Conservation (phyloP, 495 filamentous ascomycete species). For the Penicillium nucicola region DNA sequence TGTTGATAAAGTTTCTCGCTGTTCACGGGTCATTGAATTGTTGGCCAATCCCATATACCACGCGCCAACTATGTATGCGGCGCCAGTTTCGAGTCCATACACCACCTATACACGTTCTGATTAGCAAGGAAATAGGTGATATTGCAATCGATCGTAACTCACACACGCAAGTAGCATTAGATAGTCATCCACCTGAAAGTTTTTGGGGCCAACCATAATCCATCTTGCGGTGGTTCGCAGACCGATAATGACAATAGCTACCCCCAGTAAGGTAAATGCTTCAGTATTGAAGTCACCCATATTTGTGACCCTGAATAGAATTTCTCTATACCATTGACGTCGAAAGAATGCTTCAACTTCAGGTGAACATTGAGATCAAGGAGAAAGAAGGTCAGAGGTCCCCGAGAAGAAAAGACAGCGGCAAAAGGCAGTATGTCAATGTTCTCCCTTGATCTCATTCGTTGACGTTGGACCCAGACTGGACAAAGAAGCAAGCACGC, state of each 20-base stretch:
- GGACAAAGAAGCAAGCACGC: conserved; percentile 20
- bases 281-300: conserved; percentile 46
- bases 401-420: conserved; percentile 1
- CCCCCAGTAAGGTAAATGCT: conserved; percentile 48
- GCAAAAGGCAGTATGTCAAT: conserved; percentile 1
- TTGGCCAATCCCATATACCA: conserved; percentile 52
- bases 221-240: conserved; percentile 50
- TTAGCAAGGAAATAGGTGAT: background rate
- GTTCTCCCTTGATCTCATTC: conserved; percentile 5
- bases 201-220: conserved; percentile 45
- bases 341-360: background rate
- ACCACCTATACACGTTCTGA: conserved; percentile 26
- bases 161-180: conserved; percentile 57
- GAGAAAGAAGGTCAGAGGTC: conserved; percentile 12
- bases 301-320: background rate
- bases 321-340: conserved; percentile 1
- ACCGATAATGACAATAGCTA: conserved; percentile 48
- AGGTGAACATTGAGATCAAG: conserved; percentile 22
- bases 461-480: conserved; percentile 26
- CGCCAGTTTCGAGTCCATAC: conserved; percentile 40
- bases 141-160: conserved; percentile 12
- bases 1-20: conserved; percentile 40
- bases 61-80: conserved; percentile 46
- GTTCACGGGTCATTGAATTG: conserved; percentile 50
- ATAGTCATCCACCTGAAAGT: conserved; percentile 57